phyloP scores from a whole-genome alignment of 352 stramenopile genomes.

The Globisporangium nodosum region DNA sequence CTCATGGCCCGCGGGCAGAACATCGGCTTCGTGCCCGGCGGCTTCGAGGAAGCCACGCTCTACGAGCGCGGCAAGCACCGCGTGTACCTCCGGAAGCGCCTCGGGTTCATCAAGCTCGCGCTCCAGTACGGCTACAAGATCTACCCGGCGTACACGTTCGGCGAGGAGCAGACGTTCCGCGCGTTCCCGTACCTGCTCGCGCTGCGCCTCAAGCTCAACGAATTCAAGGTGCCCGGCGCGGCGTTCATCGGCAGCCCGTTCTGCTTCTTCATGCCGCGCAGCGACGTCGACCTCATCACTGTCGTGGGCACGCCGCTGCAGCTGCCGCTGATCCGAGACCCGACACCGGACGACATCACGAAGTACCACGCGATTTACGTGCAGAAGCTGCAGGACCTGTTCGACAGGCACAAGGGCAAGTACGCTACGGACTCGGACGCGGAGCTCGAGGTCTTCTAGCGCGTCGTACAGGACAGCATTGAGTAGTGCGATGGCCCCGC shows the following conservation, averaged over 20 bases:
- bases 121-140: constrained; percentile 89
- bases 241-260: constrained; percentile 63
- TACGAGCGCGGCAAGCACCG: constrained; percentile 76
- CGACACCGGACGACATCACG: constrained; percentile 81
- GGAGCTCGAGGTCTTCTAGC: constrained; percentile 47
- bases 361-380: constrained; percentile 90
- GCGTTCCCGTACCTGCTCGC: constrained; percentile 79
- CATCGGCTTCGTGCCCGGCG: constrained; percentile 83
- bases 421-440: constrained; percentile 66
- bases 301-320: constrained; percentile 86
- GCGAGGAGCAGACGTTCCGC: constrained; percentile 85
- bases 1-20: constrained; percentile 58
- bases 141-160: constrained; percentile 90
- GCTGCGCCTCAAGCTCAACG: constrained; percentile 77
- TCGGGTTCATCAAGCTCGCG: constrained; percentile 92
- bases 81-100: constrained; percentile 88
- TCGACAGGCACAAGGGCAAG: constrained; percentile 79
- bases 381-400: constrained; percentile 70
- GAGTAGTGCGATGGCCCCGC: too few relatives aligned
- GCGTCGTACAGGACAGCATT: not conserved
- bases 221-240: constrained; percentile 76
- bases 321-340: constrained; percentile 85
- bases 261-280: constrained; percentile 82
- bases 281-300: constrained; percentile 76
- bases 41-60: constrained; percentile 93